Percentiles rank a stretch among this genome's conserved stretches.
Conservation (phyloP, 2,329 filamentous ascomycete genomes). For the Epichloe hybrida region DNA sequence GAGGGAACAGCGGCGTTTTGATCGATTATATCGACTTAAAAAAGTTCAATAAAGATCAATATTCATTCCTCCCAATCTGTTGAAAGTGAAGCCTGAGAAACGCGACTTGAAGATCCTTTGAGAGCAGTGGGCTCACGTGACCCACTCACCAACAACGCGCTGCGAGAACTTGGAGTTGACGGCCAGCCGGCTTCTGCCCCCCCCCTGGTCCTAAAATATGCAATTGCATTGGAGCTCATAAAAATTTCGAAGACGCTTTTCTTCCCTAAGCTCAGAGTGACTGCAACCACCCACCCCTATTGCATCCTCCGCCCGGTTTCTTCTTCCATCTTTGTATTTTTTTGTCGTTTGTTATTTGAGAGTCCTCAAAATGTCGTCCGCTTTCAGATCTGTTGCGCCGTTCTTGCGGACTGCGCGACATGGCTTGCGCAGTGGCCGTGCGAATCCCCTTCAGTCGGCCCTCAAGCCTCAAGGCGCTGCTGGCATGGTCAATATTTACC, state of each 20-base stretch:
- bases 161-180: neutral
- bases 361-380: constrained; percentile 55
- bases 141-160: neutral
- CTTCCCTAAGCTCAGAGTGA: constrained; percentile 10
- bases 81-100: no score
- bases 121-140: constrained; percentile 4
- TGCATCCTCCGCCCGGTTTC: constrained; percentile 9
- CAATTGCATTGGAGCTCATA: constrained; percentile 15
- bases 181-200: neutral
- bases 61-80: no score
- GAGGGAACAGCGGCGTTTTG: no score
- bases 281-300: constrained; percentile 11
- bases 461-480: constrained; percentile 49
- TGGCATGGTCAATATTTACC: constrained; percentile 51
- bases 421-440: constrained; percentile 54
- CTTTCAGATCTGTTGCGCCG: constrained; percentile 64
- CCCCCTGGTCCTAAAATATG: neutral
- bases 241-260: constrained; percentile 21
- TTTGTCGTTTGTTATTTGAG: neutral
- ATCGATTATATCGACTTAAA: no score
- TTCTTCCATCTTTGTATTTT: constrained; percentile 14
- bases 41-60: no score
- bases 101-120: neutral
- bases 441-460: constrained; percentile 64
- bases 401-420: constrained; percentile 71